phyloP scores from a whole-genome alignment of 352 stramenopile genomes.

The Blastocystis sp. region DNA sequence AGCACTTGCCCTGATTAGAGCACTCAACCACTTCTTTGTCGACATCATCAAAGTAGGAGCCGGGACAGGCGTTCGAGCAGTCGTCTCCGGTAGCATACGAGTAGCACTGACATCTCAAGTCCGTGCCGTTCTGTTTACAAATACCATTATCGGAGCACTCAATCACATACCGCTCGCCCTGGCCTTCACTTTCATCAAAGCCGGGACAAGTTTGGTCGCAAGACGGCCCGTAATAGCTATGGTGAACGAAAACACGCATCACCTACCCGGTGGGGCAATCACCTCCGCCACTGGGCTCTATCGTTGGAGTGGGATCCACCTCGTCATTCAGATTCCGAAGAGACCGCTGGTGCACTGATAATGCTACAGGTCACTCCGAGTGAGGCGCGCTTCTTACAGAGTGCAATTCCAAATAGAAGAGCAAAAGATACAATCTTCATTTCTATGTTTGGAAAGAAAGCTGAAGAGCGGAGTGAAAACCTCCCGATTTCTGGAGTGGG shows the following conservation, averaged over 20 bases:
- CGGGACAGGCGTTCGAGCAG: neutral
- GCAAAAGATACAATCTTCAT: neutral
- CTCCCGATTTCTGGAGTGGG: no score
- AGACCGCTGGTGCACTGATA: neutral
- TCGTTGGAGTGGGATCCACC: neutral
- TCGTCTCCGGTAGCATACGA: conserved; percentile 3
- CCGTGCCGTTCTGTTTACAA: neutral
- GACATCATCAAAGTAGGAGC: neutral
- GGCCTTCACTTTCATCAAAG: neutral
- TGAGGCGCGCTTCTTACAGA: neutral
- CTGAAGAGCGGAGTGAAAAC: no score
- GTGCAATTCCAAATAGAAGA: neutral
- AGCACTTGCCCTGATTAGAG: neutral
- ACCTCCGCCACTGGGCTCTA: neutral
- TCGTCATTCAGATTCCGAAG: neutral
- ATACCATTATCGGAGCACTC: conserved; percentile 13
- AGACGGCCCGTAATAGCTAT: conserved; percentile 15
- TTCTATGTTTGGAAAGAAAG: neutral
- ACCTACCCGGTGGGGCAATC: neutral
- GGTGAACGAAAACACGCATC: neutral
- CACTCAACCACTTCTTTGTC: neutral
- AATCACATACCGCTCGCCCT: neutral
- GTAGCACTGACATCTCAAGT: neutral
- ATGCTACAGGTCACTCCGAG: neutral
- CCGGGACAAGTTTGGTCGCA: neutral